Conservation (phyloP, 176 grass and related monocot genomes). For the Musa beccarii region DNA sequence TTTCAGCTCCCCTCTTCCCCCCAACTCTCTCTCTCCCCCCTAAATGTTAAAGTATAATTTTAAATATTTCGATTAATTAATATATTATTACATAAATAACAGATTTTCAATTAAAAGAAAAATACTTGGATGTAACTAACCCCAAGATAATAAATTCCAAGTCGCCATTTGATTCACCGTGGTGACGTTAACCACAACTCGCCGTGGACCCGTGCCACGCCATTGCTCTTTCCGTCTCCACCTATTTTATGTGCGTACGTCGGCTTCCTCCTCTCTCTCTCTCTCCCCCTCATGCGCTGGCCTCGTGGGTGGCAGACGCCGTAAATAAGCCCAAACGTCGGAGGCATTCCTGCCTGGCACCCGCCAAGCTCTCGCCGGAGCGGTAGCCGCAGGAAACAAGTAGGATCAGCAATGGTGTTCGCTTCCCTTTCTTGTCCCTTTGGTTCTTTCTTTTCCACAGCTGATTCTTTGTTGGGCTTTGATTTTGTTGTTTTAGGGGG, state of each 20-base stretch:
- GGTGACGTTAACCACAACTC: too few relatives aligned
- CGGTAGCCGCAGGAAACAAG: neutral
- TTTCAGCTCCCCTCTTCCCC: too few relatives aligned
- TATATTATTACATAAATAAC: too few relatives aligned
- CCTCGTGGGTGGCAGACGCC: neutral
- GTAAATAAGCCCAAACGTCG: neutral
- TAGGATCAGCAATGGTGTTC: neutral
- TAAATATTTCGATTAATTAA: too few relatives aligned
- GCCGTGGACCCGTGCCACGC: neutral
- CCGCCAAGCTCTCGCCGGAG: neutral
- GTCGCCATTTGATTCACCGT: too few relatives aligned
- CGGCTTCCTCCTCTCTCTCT: too few relatives aligned
- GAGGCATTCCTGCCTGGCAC: neutral
- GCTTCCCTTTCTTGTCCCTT: neutral
- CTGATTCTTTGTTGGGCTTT: constrained; percentile 5
- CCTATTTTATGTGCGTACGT: neutral
- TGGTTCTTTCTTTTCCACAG: neutral
- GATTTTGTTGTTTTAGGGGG: constrained; percentile 6
- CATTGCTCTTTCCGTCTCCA: neutral
- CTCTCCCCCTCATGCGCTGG: neutral
- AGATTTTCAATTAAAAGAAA: too few relatives aligned
- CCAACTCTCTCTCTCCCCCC: too few relatives aligned
- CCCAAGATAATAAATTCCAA: too few relatives aligned
- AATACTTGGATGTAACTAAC: too few relatives aligned
- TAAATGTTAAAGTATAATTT: too few relatives aligned